Evolutionary conservation across 176 grass and related monocot species (phyloP).

Genomic region (Triticum timopheevii): DNA sequence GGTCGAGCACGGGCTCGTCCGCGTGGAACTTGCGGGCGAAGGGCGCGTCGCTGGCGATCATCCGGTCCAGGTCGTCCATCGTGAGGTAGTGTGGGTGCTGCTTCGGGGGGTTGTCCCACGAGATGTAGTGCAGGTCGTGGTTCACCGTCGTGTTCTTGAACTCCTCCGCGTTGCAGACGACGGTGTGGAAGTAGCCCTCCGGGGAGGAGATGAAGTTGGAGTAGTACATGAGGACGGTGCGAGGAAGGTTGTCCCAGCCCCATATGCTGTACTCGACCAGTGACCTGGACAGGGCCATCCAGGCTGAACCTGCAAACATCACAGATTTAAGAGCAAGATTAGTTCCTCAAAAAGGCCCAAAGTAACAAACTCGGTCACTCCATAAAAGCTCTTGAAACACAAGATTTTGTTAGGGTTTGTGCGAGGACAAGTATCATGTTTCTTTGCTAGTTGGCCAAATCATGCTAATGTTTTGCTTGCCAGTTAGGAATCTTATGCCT

Average conservation of each 20-base stretch:
- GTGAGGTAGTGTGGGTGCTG: slow-evolving; percentile 68
- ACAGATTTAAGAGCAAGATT: neutral
- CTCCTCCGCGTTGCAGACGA: slow-evolving; percentile 56
- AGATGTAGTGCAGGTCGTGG: slow-evolving; percentile 69
- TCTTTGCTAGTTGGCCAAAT: neutral
- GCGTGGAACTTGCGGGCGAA: slow-evolving; percentile 58
- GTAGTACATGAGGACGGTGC: slow-evolving; percentile 72
- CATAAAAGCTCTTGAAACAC: neutral
- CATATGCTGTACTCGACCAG: slow-evolving; percentile 69
- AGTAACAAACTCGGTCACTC: neutral
- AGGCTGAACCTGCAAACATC: slow-evolving; percentile 53
- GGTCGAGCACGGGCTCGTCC: slow-evolving; percentile 52
- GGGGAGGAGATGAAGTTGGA: slow-evolving; percentile 70
- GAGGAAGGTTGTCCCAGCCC: slow-evolving; percentile 73
- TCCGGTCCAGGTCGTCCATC: slow-evolving; percentile 31
- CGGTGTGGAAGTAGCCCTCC: slow-evolving; percentile 74
- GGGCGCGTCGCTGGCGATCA: slow-evolving; percentile 49
- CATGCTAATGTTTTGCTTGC: slow-evolving; percentile 6
- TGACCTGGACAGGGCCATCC: slow-evolving; percentile 61
- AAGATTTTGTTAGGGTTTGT: neutral
- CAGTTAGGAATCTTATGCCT: neutral
- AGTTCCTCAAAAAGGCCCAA: neutral
- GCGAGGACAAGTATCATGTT: neutral
- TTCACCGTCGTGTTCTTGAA: slow-evolving; percentile 66
- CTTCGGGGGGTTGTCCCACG: slow-evolving; percentile 72